phyloP scores from a whole-genome alignment of 495 filamentous ascomycete species.

The Annulohypoxylon stygium region DNA sequence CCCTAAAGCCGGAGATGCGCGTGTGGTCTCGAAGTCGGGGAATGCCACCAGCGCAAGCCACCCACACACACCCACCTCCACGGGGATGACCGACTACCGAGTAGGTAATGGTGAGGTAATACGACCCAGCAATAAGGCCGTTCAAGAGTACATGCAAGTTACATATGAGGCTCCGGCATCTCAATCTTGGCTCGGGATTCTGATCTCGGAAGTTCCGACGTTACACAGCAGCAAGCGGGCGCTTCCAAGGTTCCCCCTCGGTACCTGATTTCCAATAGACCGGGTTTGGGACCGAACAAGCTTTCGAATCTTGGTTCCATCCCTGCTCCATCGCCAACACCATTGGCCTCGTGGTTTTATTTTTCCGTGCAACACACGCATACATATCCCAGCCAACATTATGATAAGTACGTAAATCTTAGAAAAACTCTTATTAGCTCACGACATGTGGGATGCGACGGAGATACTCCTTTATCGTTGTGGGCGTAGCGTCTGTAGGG shows the following conservation, averaged over 20 bases:
- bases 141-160: constrained; percentile 36
- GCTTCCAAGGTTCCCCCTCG: constrained; percentile 29
- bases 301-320: constrained; percentile 27
- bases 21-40: constrained; percentile 16
- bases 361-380: constrained; percentile 24
- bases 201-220: constrained; percentile 45
- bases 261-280: constrained; percentile 45
- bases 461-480: constrained; percentile 5
- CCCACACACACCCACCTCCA: constrained; percentile 12
- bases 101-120: constrained; percentile 6
- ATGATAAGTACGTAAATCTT: constrained; percentile 1
- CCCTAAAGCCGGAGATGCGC: constrained; percentile 36
- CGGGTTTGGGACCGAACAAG: constrained; percentile 36
- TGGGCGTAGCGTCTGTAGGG: constrained; percentile 20
- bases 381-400: constrained; percentile 14
- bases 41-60: constrained; percentile 14
- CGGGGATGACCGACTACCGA: constrained; percentile 37
- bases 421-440: constrained; percentile 10
- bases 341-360: constrained; percentile 26
- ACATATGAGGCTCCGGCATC: constrained; percentile 47
- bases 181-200: constrained; percentile 46
- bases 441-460: constrained; percentile 8
- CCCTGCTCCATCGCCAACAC: constrained; percentile 16
- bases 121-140: constrained; percentile 25
- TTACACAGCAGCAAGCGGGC: constrained; percentile 48